Evolutionary conservation across 371 early-diverging fungal genomes (phyloP), one percentile per base, ranked within the genome.

Genomic region (Actinomucor elegans): DNA sequence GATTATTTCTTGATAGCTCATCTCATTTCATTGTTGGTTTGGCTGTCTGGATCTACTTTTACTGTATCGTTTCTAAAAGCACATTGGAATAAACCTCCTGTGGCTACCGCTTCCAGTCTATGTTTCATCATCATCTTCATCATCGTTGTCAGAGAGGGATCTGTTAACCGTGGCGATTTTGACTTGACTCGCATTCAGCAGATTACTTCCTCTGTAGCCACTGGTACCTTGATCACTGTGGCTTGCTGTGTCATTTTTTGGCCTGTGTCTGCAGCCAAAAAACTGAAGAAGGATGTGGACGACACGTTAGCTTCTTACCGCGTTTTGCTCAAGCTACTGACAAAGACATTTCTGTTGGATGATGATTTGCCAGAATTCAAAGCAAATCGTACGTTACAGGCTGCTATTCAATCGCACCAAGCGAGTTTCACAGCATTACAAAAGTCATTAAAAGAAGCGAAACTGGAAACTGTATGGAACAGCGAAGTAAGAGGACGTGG

Each of bases 281-380:
- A 79, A 37, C 61, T 89, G 4, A 74, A 78, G 74, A 71, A 76
- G 27, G 84, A 85, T 52, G 71, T 88, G 21, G 81, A 67, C 2
- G 66, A 67, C 2, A 79, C 86, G 2, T 43, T 89, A n/a, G 52
- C 48, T 1, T 84, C 87, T 0, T 84, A 83, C 46, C 59, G 78
- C 17, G 59, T 79, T 0, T 48, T 85, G 3, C 58, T 87, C 31
- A 81, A 83, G 33, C 48, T 83, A 11, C 38, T 87, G 27, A 84
- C 84, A 21, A 86, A 86, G 57, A 85, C 87, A 0, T 89, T 89
- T 45, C 61, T 89, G 24, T 55, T 89, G 32, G 89, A 87, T 50
- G 74, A 74, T 14, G 78, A 80, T 48, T 52, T 79, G 6, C 77
- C 86, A 9, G 73, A 82, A 51, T 76, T 79, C 42, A 66, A 71